Evolutionary conservation across 1,284 basidiomycete species (phyloP), one percentile per base, ranked within the genome.

Genomic region (Marasmius oreades): DNA sequence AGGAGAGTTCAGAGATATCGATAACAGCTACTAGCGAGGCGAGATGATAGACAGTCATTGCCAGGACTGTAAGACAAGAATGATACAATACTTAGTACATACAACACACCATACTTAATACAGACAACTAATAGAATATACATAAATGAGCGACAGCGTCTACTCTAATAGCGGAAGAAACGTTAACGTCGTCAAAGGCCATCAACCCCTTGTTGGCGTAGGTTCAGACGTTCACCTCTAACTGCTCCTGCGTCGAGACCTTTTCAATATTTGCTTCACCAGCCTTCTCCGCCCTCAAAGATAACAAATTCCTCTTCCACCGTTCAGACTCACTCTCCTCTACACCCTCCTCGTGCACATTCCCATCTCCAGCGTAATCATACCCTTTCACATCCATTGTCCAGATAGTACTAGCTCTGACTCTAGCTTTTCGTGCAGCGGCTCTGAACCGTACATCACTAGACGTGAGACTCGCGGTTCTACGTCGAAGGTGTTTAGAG

Each of bases 351-450:
- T 31, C 28, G 28, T 4, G 39, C n/a, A 16, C 39, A 42, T 42
- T 7, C 16, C 14, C 39, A 7, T 42, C 39, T 7, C 5, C 39
- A 31, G 28, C 5, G 28, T 31, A 31, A 10, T 31, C 28, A n/a
- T 33, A 50, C 28, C 28, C 47, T 31, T 33, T 50, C 1, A 50
- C 47, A 31, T 50, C 47, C 28, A 50, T 31, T 5, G 47, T 28
- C 47, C 47, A 50, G 23, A 50, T 50, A 24, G 47, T 31, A 20
- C 47, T 50, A 12, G 47, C 47, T 31, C 47, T 50, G 5, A 50
- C 47, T n/a, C 20, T 11, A 28, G 47, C 47, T 33, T 33, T 31
- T 31, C 47, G 5, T 4, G 47, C 47, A 14, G 39, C 39, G n/a
- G 39, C 47, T 50, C 28, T 50, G 14, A 46, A 20, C 23, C 28